Conservation (phyloP, 352 stramenopile genomes). For the Blastocystis sp. region DNA sequence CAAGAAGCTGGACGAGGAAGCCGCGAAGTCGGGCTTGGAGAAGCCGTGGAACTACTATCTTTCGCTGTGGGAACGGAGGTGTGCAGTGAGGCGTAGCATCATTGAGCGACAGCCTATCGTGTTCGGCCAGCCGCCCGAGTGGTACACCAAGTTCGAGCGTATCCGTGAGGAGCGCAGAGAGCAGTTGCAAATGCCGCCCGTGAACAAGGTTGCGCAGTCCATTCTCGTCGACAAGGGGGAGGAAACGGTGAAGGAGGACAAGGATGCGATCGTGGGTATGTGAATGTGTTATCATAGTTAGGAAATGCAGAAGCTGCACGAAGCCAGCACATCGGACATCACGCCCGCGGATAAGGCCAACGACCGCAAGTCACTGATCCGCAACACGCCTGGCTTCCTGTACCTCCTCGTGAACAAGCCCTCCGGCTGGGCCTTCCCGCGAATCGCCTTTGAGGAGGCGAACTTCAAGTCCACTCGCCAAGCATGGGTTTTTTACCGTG, state of each 20-base stretch:
- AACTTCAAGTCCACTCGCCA: slow-evolving; percentile 45
- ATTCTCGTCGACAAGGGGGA: slow-evolving; percentile 26
- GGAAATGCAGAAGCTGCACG: slow-evolving; percentile 63
- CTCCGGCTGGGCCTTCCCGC: slow-evolving; percentile 31
- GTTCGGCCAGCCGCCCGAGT: slow-evolving; percentile 60
- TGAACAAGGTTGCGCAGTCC: background rate
- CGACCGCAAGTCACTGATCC: slow-evolving; percentile 37
- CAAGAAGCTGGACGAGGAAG: slow-evolving; percentile 55
- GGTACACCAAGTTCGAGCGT: slow-evolving; percentile 57
- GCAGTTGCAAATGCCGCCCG: slow-evolving; percentile 35
- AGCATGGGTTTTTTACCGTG: background rate
- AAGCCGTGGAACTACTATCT: slow-evolving; percentile 28
- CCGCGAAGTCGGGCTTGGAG: slow-evolving; percentile 37
- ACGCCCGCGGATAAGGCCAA: slow-evolving; percentile 60
- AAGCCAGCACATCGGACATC: slow-evolving; percentile 56
- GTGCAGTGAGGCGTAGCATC: slow-evolving; percentile 4
- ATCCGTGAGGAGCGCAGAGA: slow-evolving; percentile 49
- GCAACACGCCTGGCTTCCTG: slow-evolving; percentile 52
- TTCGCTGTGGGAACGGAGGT: background rate
- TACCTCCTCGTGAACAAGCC: slow-evolving; percentile 40
- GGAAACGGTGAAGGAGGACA: background rate
- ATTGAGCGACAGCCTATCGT: slow-evolving; percentile 62
- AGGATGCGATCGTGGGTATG: slow-evolving; percentile 27
- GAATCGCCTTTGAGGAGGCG: background rate
- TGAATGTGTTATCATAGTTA: background rate